These are phyloP conservation scores for Podosphaera aphanis DNA, from an alignment of 2,329 filamentous ascomycete species.

Conservation along the genomic window DNA sequence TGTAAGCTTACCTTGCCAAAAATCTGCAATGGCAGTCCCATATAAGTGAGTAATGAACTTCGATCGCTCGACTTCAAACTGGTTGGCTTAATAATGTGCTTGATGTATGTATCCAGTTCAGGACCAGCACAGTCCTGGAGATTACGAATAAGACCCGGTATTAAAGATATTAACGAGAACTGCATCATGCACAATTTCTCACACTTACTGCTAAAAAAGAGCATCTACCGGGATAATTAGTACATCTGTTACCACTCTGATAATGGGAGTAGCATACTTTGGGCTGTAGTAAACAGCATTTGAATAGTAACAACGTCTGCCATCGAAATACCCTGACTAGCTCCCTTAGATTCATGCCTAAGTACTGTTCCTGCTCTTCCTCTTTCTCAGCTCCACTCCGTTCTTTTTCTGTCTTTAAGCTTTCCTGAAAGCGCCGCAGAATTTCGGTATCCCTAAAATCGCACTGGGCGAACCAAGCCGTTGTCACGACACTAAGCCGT, in stretches of 20 bases:
- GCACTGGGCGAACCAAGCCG: constrained; percentile 85
- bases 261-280: constrained; percentile 36
- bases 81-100: constrained; percentile 50
- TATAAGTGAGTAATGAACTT: constrained; percentile 70
- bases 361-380: constrained; percentile 60
- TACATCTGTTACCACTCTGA: not conserved
- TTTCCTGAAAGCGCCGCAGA: constrained; percentile 73
- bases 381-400: constrained; percentile 38
- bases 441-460: constrained; percentile 89
- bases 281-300: constrained; percentile 78
- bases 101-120: constrained; percentile 66
- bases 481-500: constrained; percentile 71
- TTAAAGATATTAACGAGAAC: constrained; percentile 84
- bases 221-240: constrained; percentile 38
- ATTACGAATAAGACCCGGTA: constrained; percentile 73
- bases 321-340: constrained; percentile 85
- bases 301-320: constrained; percentile 82
- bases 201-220: constrained; percentile 94
- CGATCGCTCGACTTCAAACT: constrained; percentile 81
- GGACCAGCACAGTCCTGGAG: constrained; percentile 92
- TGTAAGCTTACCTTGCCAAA: constrained; percentile 51
- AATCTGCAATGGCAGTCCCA: constrained; percentile 83
- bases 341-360: constrained; percentile 73
- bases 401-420: constrained; percentile 43
- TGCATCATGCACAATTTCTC: constrained; percentile 95